phyloP scores from a whole-genome alignment of 2,329 filamentous ascomycete genomes.

The Ampelomyces quisqualis region DNA sequence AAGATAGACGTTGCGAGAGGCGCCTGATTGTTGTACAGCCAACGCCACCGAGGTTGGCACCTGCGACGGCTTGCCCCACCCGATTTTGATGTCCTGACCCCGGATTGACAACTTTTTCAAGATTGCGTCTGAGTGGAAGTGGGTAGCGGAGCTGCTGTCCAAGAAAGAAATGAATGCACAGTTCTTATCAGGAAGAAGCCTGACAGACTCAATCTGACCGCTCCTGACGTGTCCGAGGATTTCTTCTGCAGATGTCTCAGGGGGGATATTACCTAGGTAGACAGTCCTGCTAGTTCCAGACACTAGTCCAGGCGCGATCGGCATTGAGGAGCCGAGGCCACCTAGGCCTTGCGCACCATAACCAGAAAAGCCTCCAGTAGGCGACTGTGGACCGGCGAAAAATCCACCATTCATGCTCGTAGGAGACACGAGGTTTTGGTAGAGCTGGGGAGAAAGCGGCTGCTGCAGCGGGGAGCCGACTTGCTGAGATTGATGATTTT shows the following conservation, averaged over 20 bases:
- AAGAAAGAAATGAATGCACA: conserved; percentile 99
- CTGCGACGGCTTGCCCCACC: conserved; percentile 98
- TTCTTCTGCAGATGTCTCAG: conserved; percentile 94
- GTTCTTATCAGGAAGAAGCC: conserved; percentile 96
- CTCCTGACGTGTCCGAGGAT: conserved; percentile 94
- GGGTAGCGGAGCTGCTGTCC: conserved; percentile 93
- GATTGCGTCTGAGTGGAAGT: conserved; percentile 99
- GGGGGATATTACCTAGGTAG: conserved; percentile 97
- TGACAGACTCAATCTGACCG: conserved; percentile 98
- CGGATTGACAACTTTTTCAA: conserved; percentile 99
- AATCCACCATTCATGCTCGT: conserved; percentile 82
- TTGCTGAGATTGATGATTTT: conserved; percentile 61
- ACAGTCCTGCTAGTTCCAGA: conserved; percentile 94
- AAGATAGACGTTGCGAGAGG: conserved; percentile 94
- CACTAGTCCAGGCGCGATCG: conserved; percentile 75
- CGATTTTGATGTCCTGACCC: conserved; percentile 98
- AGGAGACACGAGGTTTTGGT: conserved; percentile 82
- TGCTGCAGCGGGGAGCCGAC: conserved; percentile 70
- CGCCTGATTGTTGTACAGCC: conserved; percentile 94
- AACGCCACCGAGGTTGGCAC: conserved; percentile 97
- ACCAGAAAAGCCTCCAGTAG: conserved; percentile 71
- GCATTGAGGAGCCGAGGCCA: conserved; percentile 71
- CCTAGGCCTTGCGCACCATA: conserved; percentile 61
- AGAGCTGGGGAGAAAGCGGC: conserved; percentile 75
- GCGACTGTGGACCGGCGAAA: conserved; percentile 78